Conservation (phyloP, 305 asterid genomes). For the Rubia occidens region DNA sequence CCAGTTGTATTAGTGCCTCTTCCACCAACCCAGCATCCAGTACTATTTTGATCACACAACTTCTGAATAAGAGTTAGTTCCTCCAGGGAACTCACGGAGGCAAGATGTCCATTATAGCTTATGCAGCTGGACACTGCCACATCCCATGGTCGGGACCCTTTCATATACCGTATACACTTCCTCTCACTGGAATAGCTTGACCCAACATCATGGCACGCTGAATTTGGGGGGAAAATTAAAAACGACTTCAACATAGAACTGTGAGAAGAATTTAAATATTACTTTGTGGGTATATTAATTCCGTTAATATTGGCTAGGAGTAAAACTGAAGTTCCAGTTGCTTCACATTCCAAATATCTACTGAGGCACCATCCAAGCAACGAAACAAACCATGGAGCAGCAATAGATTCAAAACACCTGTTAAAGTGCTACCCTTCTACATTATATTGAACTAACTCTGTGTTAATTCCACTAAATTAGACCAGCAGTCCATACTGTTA, state of each 20-base stretch:
- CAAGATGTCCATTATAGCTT: constrained; percentile 53
- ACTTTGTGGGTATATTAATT: neutral
- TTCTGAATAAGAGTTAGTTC: constrained; percentile 46
- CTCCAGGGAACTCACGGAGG: constrained; percentile 43
- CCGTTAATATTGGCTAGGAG: neutral
- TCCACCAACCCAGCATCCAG: constrained; percentile 94
- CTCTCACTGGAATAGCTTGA: constrained; percentile 34
- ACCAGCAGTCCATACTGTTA: neutral
- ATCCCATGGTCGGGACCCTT: constrained; percentile 54
- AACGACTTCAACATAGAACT: constrained; percentile 2
- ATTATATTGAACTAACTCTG: neutral
- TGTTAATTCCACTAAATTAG: neutral
- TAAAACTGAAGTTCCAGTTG: neutral
- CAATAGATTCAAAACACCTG: neutral
- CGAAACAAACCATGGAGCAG: neutral
- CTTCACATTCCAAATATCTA: neutral
- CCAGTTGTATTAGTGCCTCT: constrained; percentile 27
- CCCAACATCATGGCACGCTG: constrained; percentile 75
- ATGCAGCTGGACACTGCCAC: constrained; percentile 59
- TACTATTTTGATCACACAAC: constrained; percentile 40
- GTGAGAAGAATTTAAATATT: neutral
- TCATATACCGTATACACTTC: constrained; percentile 43
- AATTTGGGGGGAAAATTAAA: constrained; percentile 8
- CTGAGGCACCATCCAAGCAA: neutral
- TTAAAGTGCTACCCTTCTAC: neutral